Base-by-base conservation (phyloP, 176 grass and related monocot genomes). In the Otatea glauca region DNA sequence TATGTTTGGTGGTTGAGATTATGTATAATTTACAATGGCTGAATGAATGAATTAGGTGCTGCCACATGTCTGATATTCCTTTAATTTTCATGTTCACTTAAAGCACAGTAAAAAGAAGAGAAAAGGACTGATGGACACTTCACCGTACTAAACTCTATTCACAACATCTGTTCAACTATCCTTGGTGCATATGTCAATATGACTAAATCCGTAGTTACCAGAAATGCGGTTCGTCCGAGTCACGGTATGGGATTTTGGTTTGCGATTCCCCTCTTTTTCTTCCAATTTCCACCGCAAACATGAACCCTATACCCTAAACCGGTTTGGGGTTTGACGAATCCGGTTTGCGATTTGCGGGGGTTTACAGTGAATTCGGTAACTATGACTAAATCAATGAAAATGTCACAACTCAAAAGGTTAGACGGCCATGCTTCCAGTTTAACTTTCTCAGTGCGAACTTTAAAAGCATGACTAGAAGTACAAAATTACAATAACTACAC, bases 31-130 rank as follows among this genome's bases (percentile, higher is more conserved):
- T 77, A 38, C 51, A 39, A 61, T 58, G 53, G 74, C 20, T 76
- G 54, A 42, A 77, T 77, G 54, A 35, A 23, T 76, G 34, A 35
- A 76, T 42, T 58, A 41, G 74, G 34, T 39, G n/a, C 23, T 35
- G 35, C 23, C 34, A 59, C 7, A 21, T 77, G 74, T 59, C 32
- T 43, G 35, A 3, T 77, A 42, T 61, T 77, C 37, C 18, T 56
- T 75, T 56, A 56, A n/a, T 58, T 77, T 55, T 5, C 21, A 61
- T 7, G 37, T 77, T 61, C 55, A 61, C 74, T 77, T 38, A 77
- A 60, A 43, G 54, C 37, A 77, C 25, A 50, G 25, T 73, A 20
- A 32, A 51, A 51, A 34, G 70, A 29, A 24, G 45, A 50, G 70
- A 34, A 73, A 34, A 47, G 39, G 47, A 50, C 47, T 9, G 27